Conservation (phyloP, 176 grass and related monocot genomes). For the Metroxylon sagu region DNA sequence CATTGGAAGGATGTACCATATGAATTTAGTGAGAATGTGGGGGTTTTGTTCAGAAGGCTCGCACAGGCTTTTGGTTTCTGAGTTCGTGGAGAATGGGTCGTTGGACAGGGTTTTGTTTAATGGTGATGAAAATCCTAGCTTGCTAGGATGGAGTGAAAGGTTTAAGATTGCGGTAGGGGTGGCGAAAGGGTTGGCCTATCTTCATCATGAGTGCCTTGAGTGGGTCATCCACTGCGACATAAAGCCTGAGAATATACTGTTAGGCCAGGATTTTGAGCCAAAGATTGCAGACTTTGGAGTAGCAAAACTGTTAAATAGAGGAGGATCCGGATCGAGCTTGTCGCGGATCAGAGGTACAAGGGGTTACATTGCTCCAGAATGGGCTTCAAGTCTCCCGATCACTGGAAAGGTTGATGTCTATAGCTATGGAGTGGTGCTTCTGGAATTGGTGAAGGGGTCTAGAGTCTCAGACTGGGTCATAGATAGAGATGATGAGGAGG, state of each 20-base stretch:
- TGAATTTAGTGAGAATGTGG: slow-evolving; percentile 23
- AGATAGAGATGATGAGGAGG: not conserved
- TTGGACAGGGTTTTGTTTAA: slow-evolving; percentile 16
- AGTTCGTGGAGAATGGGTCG: slow-evolving; percentile 26
- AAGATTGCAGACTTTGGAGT: slow-evolving; percentile 28
- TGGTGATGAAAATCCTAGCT: not conserved
- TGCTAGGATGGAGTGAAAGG: not conserved
- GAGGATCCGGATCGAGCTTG: slow-evolving; percentile 4
- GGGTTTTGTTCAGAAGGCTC: slow-evolving; percentile 23
- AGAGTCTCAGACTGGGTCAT: slow-evolving; percentile 20
- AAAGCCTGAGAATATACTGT: slow-evolving; percentile 36
- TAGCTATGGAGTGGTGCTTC: slow-evolving; percentile 26
- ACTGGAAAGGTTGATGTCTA: slow-evolving; percentile 27
- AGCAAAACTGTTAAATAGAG: slow-evolving; percentile 17
- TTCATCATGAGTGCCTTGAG: slow-evolving; percentile 47
- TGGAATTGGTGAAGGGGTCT: slow-evolving; percentile 20
- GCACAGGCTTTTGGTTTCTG: slow-evolving; percentile 23
- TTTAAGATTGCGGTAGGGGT: slow-evolving; percentile 23
- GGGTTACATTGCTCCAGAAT: slow-evolving; percentile 29
- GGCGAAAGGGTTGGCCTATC: slow-evolving; percentile 37
- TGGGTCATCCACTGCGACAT: slow-evolving; percentile 56
- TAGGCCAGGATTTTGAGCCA: slow-evolving; percentile 26
- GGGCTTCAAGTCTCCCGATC: slow-evolving; percentile 20
- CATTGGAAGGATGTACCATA: slow-evolving; percentile 22
- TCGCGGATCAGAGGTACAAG: slow-evolving; percentile 20